Evolutionary conservation across 148 eudicot species (phyloP).

Genomic region (Rhododendron simsii): DNA sequence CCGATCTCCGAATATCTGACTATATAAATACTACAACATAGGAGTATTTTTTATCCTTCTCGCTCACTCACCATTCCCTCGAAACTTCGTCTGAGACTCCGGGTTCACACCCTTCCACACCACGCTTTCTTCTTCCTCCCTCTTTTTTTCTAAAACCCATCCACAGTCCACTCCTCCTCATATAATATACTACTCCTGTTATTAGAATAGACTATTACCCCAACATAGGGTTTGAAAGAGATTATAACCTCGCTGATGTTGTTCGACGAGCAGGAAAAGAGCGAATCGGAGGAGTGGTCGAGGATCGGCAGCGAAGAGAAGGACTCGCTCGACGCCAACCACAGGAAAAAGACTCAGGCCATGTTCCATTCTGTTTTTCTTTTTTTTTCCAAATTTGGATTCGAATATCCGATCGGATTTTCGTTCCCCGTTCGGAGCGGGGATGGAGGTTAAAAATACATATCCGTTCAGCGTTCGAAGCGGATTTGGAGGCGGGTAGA

Average conservation of each 20-base stretch:
- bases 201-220: not conserved
- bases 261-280: conserved; percentile 60
- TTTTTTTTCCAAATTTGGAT: no score
- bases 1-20: no score
- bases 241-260: conserved; percentile 51
- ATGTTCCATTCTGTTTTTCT: no score
- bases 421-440: no score
- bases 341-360: conserved; percentile 30
- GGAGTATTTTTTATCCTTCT: not conserved
- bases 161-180: not conserved
- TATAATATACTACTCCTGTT: no score
- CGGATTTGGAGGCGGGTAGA: no score
- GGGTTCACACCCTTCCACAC: not conserved
- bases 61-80: not conserved
- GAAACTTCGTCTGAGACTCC: not conserved
- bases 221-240: conserved; percentile 34
- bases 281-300: conserved; percentile 37
- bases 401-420: no score
- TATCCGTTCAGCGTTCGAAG: no score
- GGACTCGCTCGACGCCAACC: conserved; percentile 33
- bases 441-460: no score
- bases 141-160: not conserved
- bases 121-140: not conserved
- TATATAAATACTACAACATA: no score
- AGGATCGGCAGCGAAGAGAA: conserved; percentile 30